phyloP scores from a whole-genome alignment of 73 alveolate genomes.

The Paraurostyla sp. region DNA sequence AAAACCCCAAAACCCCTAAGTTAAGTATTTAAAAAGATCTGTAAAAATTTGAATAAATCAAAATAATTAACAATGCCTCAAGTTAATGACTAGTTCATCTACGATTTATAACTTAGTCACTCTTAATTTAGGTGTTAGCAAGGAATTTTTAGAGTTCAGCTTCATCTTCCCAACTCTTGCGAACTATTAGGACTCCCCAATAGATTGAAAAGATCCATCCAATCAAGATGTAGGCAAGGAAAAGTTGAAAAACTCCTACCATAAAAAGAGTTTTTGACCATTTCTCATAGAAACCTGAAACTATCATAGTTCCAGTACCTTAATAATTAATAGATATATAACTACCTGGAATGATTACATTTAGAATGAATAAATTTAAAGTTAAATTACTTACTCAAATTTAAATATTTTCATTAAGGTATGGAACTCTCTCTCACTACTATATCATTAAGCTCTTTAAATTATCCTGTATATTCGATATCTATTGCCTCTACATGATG shows the following conservation, averaged over 20 bases:
- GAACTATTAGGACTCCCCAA: constrained; percentile 46
- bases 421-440: constrained; percentile 25
- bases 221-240: constrained; percentile 48
- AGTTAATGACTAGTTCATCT: no score
- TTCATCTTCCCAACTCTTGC: constrained; percentile 44
- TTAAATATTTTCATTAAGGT: not conserved
- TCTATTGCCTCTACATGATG: constrained; percentile 82
- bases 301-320: constrained; percentile 55
- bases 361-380: constrained; percentile 25
- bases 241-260: constrained; percentile 45
- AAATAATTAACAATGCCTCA: no score
- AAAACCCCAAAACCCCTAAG: no score
- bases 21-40: no score
- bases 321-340: not conserved
- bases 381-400: no score
- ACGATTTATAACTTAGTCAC: no score
- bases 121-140: not conserved
- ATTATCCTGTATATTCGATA: constrained; percentile 75
- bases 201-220: constrained; percentile 63
- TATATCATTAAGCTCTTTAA: constrained; percentile 45
- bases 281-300: constrained; percentile 28
- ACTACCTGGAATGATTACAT: constrained; percentile 61
- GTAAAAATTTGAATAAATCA: no score
- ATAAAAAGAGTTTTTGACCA: constrained; percentile 50
- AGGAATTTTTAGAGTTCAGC: constrained; percentile 12